phyloP scores from a whole-genome alignment of 495 filamentous ascomycete genomes.

The Penicillium arizonense region DNA sequence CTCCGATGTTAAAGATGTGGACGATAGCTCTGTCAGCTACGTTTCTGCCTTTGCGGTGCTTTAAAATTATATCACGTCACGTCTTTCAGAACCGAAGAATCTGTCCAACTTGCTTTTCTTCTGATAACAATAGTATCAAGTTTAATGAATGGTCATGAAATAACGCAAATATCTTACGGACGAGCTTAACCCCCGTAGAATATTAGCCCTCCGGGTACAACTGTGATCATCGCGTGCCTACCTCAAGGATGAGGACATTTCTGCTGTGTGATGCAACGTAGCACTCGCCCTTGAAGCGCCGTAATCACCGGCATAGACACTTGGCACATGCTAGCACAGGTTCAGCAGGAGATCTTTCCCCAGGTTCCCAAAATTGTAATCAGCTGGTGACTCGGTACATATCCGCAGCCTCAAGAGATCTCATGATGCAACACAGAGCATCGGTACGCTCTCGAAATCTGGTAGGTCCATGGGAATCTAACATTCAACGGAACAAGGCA shows the following conservation, averaged over 20 bases:
- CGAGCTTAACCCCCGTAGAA: no score
- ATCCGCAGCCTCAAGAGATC: background rate
- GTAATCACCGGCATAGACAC: background rate
- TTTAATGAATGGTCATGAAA: background rate
- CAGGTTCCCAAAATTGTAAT: background rate
- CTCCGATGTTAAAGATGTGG: constrained; percentile 63
- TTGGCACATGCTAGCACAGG: background rate
- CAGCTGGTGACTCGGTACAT: background rate
- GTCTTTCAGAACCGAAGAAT: background rate
- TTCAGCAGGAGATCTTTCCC: background rate
- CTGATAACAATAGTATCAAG: background rate
- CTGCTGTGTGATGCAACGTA: background rate
- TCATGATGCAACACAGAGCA: no score
- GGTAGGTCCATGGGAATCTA: background rate
- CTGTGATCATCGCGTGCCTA: background rate
- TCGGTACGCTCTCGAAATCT: no score
- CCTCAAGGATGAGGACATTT: background rate
- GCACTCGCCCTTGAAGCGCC: background rate
- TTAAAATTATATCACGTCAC: constrained; percentile 9
- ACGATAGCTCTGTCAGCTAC: constrained; percentile 94
- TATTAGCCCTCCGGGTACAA: background rate
- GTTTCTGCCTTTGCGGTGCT: constrained; percentile 51
- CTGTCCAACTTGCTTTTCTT: background rate
- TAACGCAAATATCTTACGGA: background rate
- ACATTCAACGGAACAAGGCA: no score